Percentiles rank a stretch among this genome's conserved stretches.
These are phyloP conservation scores for Amesomyces nigricolor DNA, from an alignment of 2,329 filamentous ascomycete genomes.

Conservation along the genomic window DNA sequence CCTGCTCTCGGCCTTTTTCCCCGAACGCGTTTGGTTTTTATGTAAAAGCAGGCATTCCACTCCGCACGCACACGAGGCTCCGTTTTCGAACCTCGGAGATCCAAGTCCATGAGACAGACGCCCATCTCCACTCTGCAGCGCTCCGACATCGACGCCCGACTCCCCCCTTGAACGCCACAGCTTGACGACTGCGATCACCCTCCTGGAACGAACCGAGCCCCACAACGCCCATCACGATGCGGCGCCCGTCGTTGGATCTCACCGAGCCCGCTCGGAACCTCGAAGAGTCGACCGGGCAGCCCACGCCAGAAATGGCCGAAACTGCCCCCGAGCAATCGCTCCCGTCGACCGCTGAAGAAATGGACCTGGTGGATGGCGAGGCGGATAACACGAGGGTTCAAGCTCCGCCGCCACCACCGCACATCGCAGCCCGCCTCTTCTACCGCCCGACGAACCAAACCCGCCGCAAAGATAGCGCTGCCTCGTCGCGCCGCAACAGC, in stretches of 20 bases:
- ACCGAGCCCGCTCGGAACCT: conserved; percentile 30
- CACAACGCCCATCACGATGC: conserved; percentile 25
- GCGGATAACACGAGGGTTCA: conserved; percentile 35
- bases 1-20: not conserved
- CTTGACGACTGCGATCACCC: not conserved
- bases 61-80: not conserved
- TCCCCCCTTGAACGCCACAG: conserved; percentile 2
- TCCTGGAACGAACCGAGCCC: not conserved
- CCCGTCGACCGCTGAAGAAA: conserved; percentile 24
- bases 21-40: not conserved
- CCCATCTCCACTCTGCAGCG: conserved; percentile 4
- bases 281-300: conserved; percentile 29
- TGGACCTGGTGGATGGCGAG: conserved; percentile 26
- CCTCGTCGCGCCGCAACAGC: conserved; percentile 74
- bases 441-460: conserved; percentile 57
- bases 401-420: conserved; percentile 68
- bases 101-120: conserved; percentile 10
- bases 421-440: conserved; percentile 68
- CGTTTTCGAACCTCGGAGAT: not conserved
- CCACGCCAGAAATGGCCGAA: conserved; percentile 22
- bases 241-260: conserved; percentile 29
- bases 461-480: conserved; percentile 68
- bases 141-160: conserved; percentile 9
- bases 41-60: not conserved
- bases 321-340: conserved; percentile 23